These are phyloP conservation scores for Phaeosphaeriaceae sp. DNA, from an alignment of 2,329 filamentous ascomycete species.

Conservation along the genomic window DNA sequence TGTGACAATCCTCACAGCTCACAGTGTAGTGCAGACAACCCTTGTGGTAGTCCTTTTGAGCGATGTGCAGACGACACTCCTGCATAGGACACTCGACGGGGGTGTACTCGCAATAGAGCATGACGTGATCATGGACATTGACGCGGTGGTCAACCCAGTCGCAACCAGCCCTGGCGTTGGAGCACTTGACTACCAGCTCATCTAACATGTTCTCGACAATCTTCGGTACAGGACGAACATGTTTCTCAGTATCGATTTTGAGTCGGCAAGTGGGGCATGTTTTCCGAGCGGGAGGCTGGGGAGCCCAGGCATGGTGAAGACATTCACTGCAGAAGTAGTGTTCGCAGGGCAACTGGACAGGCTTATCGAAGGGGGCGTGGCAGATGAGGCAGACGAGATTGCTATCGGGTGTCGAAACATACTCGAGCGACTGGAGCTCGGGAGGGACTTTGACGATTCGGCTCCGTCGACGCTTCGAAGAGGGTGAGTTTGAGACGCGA, in stretches of 20 bases:
- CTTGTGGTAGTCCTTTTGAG: constrained; percentile 60
- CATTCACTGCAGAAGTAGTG: constrained; percentile 69
- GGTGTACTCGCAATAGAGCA: constrained; percentile 65
- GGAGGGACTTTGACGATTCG: constrained; percentile 47
- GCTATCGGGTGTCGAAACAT: constrained; percentile 61
- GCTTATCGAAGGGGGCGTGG: constrained; percentile 66
- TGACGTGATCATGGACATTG: constrained; percentile 64
- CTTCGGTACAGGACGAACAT: constrained; percentile 54
- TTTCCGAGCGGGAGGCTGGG: constrained; percentile 38
- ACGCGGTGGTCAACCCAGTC: constrained; percentile 60
- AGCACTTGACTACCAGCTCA: constrained; percentile 66
- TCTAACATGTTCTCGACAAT: constrained; percentile 67
- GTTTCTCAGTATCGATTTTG: constrained; percentile 43
- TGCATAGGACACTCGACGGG: constrained; percentile 59
- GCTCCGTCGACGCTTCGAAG: constrained; percentile 44
- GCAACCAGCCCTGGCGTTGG: constrained; percentile 62
- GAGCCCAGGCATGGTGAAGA: constrained; percentile 52
- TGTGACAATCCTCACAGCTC: constrained; percentile 60
- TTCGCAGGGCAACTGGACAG: constrained; percentile 65
- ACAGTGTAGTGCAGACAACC: constrained; percentile 62
- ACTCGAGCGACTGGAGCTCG: constrained; percentile 65
- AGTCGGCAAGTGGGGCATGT: constrained; percentile 65
- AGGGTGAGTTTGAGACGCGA: constrained; percentile 47
- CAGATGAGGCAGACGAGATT: constrained; percentile 71
- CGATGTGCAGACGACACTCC: constrained; percentile 59